Evolutionary conservation across 2,329 filamentous ascomycete species (phyloP), one percentile per base, ranked within the genome.

Genomic region (Cordyceps javanica): DNA sequence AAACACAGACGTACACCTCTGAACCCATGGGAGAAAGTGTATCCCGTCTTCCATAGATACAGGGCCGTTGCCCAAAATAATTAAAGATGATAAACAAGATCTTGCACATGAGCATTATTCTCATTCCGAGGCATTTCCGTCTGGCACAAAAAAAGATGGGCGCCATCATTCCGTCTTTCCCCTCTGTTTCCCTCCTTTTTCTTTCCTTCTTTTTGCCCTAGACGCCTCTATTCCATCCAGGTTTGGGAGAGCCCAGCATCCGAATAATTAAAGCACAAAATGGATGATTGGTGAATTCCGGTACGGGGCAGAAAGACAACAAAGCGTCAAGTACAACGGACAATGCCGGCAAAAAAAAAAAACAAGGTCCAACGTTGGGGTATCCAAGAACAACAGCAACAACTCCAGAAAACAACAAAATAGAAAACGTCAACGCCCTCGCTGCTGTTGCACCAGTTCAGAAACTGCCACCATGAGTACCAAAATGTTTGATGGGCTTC

Each of bases 211-310:
- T 44, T 59, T 46, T 54, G 44, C 30, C 65, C 60, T 60, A 63
- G 70, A 72, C 72, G 72, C 72, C 71, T 73, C 72, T 74, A 74
- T 72, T 63, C 70, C 65, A 62, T 62, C 66, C 66, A 63, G 66
- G 64, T 50, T 44, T 45, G 39, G 36, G 39, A 14, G 11, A 38
- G 23, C 34, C 42, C 54, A 34, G 54, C 36, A 50, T 46, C 36
- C 5, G 13, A 32, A 25, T 53, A 82, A 84, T 53, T 89, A 88
- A 70, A 64, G 10, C n/a, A 59, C 19, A 70, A 64, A 11, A 28
- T 59, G 23, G 63, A 63, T 19, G 14, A 4, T 19, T 2, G 26
- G n/a, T 26, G 21, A 21, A 38, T 10, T 26, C 14, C 48, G 48
- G 14, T 21, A 19, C 21, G 36, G 30, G 16, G 52, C 39, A 21